Evolutionary conservation across 2,329 filamentous ascomycete species (phyloP), one percentile per base, ranked within the genome.

Genomic region (Neocucurbitaria cava): DNA sequence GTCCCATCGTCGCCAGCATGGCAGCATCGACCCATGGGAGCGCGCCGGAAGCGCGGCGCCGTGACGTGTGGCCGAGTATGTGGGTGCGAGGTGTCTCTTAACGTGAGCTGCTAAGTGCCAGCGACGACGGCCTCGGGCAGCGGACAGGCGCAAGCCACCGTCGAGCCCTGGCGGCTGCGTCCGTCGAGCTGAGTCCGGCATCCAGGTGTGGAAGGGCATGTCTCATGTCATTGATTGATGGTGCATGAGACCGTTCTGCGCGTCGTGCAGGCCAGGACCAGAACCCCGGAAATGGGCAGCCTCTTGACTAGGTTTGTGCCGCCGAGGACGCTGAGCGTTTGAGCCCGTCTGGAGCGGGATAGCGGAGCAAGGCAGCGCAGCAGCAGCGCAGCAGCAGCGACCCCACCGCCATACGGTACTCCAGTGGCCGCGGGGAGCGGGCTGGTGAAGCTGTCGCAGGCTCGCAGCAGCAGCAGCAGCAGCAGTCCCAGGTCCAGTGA

Each of bases 211-310:
- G 50, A 51, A 62, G 54, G 43, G 56, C 51, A 26, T 49, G 58
- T 63, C 61, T 68, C 63, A 65, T 61, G 63, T 56, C 62, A 57
- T 53, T 59, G 65, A 56, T 50, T 38, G 56, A 49, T 54, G 59
- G 52, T 62, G 62, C 65, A 67, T 66, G 64, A 58, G 54, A 61
- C 63, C 45, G 60, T 48, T 46, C 51, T 64, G 60, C 59, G 60
- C 60, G 62, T 65, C 56, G 62, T 56, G 59, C 59, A 59, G 59
- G 54, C 56, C 59, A 46, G 49, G 49, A 56, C 66, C 66, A 65
- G 51, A 65, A 63, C 52, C 66, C 66, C 61, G 66, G 66, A 66
- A 56, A 52, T 49, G 64, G 64, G 46, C 56, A 48, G 53, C 54
- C 52, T 57, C 41, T 61, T 62, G 63, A 63, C 50, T 63, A 60